Evolutionary conservation across 148 eudicot genomes (phyloP), one percentile per base, ranked within the genome.

Genomic region (Fagopyrum tataricum): DNA sequence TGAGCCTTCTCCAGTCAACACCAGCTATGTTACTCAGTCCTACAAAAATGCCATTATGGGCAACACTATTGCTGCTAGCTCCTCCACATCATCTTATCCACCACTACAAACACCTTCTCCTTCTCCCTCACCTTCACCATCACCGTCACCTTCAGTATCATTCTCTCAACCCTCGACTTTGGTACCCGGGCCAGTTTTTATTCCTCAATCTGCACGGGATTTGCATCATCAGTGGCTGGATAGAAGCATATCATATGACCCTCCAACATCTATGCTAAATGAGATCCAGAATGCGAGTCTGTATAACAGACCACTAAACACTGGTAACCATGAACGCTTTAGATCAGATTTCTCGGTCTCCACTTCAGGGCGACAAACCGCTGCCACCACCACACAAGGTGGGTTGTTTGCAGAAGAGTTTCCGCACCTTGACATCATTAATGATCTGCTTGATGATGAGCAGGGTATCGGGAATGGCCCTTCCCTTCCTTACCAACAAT

Each of bases 351-450:
- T 77, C 73, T 80, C 86, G 10, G 85, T 86, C 11, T 73, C 83
- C 58, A 79, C 91, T 6, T 89, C 97, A 6, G 91, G 92, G 24
- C 88, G 86, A 37, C 92, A 80, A 72, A n/a, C n/a, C n/a, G 76
- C 41, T 68, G 37, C 37, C 37, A 75, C 41, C 74, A 46, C 73
- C 70, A 87, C 84, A 40, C 41, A 37, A 13, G 68, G 68, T 43
- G 83, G 72, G 49, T 43, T 76, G 4, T 14, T 82, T 39, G 80
- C 87, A 0, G 99, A 96, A 71, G 99, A 96, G 24, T 96, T 96
- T 70, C 99, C 99, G 1, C 97, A 96, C 77, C 93, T 96, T 2
- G 97, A 96, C 82, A 96, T 96, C 67, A 96, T 96, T 80, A 90
- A 96, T 73, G 97, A 92, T 56, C 83, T 96, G 77, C 97, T 96